Percentiles rank a stretch among this genome's conserved stretches.
phyloP scores from a whole-genome alignment of 148 eudicot species.

The Cornus suecica region DNA sequence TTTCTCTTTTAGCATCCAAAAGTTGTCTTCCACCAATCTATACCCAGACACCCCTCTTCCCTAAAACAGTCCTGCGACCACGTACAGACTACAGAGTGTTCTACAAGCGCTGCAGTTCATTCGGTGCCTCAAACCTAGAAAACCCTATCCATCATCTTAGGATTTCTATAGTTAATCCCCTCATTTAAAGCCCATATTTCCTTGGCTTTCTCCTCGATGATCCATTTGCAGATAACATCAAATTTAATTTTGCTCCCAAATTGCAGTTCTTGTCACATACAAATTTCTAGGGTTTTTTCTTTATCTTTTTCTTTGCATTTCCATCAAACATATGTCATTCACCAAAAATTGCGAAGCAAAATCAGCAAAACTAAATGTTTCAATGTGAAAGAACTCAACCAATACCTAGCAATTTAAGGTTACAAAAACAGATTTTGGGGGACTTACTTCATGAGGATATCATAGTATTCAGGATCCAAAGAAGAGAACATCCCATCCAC shows the following conservation, averaged over 20 bases:
- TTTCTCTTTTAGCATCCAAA: no score
- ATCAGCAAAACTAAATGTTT: background rate
- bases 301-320: background rate
- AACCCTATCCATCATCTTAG: background rate
- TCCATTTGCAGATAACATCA: background rate
- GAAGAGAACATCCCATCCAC: constrained; percentile 81
- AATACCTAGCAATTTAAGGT: background rate
- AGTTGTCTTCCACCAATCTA: no score
- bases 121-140: background rate
- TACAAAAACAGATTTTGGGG: background rate
- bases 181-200: background rate
- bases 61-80: background rate
- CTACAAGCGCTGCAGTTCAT: background rate
- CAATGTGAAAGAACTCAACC: background rate
- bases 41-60: background rate
- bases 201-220: background rate
- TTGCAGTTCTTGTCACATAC: background rate
- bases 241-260: background rate
- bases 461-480: constrained; percentile 90
- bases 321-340: background rate
- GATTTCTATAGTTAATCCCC: background rate
- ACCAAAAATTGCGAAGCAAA: background rate
- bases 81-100: background rate
- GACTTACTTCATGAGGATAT: constrained; percentile 92
- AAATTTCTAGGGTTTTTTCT: background rate